Base-by-base conservation (phyloP, 2,329 filamentous ascomycete species). In the Anisogramma anomala region DNA sequence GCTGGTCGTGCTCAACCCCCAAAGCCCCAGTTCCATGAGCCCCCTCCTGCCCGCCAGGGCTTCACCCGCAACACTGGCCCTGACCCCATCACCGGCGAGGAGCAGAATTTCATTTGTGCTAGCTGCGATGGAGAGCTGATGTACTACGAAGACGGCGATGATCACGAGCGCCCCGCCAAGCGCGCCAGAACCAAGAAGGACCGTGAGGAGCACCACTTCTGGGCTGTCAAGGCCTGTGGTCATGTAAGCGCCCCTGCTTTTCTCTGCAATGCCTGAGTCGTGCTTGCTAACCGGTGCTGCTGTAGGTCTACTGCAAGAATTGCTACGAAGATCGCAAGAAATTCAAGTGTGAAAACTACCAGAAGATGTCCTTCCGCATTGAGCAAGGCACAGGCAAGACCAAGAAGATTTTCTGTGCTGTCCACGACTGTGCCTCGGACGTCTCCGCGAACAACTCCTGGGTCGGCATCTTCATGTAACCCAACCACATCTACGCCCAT, bases 171-270 rank as follows among this genome's bases (percentile, higher is more conserved):
- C 4, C 56, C 59, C 0, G 36, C 53, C 2, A 65, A 63, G 54
- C 69, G 62, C 46, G 52, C 59, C 8, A 60, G 64, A 14, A 69
- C 63, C 28, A 63, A 64, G 35, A 77, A 71, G 52, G 64, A 69
- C 15, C 61, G 66, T 6, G 71, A 69, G 17, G 87, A 94, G 60
- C 79, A 84, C 55, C 83, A 94, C 53, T 89, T 96, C 48, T 96
- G 88, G 87, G 82, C 91, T 1, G 71, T 91, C 26, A 94, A 88
- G 61, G 72, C 72, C 38, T 98, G 91, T 58, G 91, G 91, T 49
- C 91, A 98, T 65, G 91, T 96, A 72, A 55, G 69, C 58, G 28
- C 14, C 10, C 20, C 43, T 17, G 8, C 14, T 15, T 7, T n/a
- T 37, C 27, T 27, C 20, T 22, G 5, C 32, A 14, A 33, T 30